Conservation (phyloP, 495 filamentous ascomycete genomes). For the Choiromyces venosus region DNA sequence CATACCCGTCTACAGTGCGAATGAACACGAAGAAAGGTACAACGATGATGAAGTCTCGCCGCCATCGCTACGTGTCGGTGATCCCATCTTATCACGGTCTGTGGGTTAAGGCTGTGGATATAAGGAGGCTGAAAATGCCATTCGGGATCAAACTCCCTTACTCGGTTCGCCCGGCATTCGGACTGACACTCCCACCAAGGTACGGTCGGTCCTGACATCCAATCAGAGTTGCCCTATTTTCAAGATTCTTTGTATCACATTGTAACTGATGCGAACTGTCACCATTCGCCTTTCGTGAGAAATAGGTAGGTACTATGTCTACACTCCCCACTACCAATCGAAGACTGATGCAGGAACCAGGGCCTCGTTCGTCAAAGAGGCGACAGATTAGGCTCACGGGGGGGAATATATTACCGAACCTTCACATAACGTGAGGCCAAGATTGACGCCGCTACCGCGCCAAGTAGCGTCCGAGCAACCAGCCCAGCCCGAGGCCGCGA, state of each 20-base stretch:
- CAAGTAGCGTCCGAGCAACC: not conserved
- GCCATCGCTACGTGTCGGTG: not conserved
- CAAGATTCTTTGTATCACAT: not conserved
- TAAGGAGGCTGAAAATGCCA: not conserved
- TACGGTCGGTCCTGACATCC: not conserved
- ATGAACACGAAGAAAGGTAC: not conserved
- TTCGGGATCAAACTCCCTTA: not conserved
- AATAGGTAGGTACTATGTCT: not conserved
- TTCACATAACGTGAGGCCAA: not conserved
- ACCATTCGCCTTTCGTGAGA: not conserved
- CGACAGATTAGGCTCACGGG: not conserved
- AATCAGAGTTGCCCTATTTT: not conserved
- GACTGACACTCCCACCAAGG: not conserved
- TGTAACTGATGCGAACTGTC: not conserved
- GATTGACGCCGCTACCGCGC: not conserved
- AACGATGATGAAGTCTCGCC: not conserved
- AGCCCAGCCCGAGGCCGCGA: not conserved
- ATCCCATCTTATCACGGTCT: not conserved
- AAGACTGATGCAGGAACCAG: not conserved
- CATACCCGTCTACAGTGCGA: not conserved
- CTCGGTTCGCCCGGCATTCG: not conserved
- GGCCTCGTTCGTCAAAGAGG: not conserved
- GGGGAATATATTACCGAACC: not conserved
- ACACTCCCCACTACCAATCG: not conserved
- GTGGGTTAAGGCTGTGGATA: not conserved